Percentiles rank a stretch among this genome's conserved stretches.
phyloP scores from a whole-genome alignment of 805 yeast species.

The Wickerhamiella azymoides region DNA sequence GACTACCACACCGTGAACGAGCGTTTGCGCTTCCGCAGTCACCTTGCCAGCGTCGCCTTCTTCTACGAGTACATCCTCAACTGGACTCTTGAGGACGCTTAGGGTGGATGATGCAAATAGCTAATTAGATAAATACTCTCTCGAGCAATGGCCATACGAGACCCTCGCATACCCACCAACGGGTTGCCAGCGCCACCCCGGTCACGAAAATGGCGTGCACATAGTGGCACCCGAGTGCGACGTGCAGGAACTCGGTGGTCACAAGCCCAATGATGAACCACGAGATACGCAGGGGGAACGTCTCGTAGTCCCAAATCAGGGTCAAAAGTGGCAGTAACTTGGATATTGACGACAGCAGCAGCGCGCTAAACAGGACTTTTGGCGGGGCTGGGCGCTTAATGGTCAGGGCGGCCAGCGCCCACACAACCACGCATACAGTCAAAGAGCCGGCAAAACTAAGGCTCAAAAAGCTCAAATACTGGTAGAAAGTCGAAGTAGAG shows the following conservation, averaged over 20 bases:
- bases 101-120: no score
- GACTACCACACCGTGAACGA: conserved; percentile 34
- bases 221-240: conserved; percentile 29
- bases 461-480: conserved; percentile 27
- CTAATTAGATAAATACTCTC: background rate
- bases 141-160: conserved; percentile 7
- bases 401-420: conserved; percentile 24
- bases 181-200: conserved; percentile 13
- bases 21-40: conserved; percentile 36
- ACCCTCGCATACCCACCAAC: conserved; percentile 1
- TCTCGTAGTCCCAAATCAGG: conserved; percentile 94
- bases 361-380: conserved; percentile 40
- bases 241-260: conserved; percentile 48
- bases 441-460: conserved; percentile 27
- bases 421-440: conserved; percentile 18
- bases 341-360: conserved; percentile 63
- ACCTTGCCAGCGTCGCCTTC: conserved; percentile 25
- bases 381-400: conserved; percentile 30
- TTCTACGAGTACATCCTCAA: conserved; percentile 10
- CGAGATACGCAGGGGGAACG: conserved; percentile 46
- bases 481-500: conserved; percentile 23
- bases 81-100: background rate
- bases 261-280: conserved; percentile 46
- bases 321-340: conserved; percentile 81
- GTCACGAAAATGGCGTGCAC: conserved; percentile 22